Evolutionary conservation across 495 filamentous ascomycete species (phyloP).

Genomic region (Penicillium silybi): DNA sequence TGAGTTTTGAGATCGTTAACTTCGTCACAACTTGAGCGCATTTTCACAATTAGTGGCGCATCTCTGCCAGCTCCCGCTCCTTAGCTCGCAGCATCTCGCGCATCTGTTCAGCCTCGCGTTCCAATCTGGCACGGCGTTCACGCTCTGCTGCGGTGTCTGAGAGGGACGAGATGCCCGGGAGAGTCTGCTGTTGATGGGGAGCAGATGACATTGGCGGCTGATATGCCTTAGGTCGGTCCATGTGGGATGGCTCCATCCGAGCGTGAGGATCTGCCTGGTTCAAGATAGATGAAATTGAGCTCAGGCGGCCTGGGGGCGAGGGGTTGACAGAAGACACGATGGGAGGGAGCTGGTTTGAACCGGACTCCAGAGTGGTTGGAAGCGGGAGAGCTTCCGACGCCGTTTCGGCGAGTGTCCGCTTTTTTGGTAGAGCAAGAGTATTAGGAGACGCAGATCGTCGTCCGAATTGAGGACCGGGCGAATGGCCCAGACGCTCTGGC

Average conservation of each 20-base stretch:
- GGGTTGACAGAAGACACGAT: conserved; percentile 42
- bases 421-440: conserved; percentile 36
- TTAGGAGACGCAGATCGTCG: conserved; percentile 41
- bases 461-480: conserved; percentile 34
- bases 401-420: conserved; percentile 41
- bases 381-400: conserved; percentile 25
- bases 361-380: conserved; percentile 32
- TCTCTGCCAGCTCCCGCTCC: conserved; percentile 72
- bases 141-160: conserved; percentile 57
- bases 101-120: conserved; percentile 74
- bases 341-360: conserved; percentile 44
- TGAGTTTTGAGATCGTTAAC: conserved; percentile 15
- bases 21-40: conserved; percentile 18
- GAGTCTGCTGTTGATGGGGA: conserved; percentile 26
- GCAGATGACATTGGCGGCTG: conserved; percentile 29
- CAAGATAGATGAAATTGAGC: conserved; percentile 77
- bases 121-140: conserved; percentile 62
- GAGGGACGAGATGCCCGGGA: conserved; percentile 42
- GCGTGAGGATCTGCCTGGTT: conserved; percentile 49
- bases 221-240: conserved; percentile 30
- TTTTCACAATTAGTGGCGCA: conserved; percentile 36
- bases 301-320: conserved; percentile 52
- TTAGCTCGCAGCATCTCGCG: conserved; percentile 68
- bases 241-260: conserved; percentile 45
- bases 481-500: conserved; percentile 31